Conservation (phyloP, 371 early-diverging fungal genomes). For the Mycotypha africana region DNA sequence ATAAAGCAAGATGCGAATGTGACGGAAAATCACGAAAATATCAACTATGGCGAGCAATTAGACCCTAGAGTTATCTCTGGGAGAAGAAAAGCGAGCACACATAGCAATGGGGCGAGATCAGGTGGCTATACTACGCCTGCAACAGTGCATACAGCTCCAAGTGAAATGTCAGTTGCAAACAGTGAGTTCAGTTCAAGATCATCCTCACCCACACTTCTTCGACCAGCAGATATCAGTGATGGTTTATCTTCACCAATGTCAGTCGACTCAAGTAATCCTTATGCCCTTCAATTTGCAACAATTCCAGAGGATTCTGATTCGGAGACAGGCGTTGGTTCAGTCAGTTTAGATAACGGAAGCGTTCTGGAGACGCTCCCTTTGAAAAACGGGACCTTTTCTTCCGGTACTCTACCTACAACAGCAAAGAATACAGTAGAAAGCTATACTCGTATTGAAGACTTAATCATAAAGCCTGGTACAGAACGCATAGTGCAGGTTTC, state of each 20-base stretch:
- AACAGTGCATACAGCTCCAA: conserved; percentile 27
- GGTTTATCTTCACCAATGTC: conserved; percentile 1
- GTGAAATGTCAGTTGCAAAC: conserved; percentile 46
- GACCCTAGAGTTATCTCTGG: neutral
- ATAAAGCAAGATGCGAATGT: conserved; percentile 21
- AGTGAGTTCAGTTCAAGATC: conserved; percentile 53
- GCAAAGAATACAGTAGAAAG: conserved; percentile 15
- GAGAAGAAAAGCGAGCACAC: conserved; percentile 10
- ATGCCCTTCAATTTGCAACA: neutral
- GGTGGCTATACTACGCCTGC: conserved; percentile 14
- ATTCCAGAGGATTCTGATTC: too few species aligned
- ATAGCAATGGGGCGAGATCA: conserved; percentile 3
- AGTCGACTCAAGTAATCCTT: neutral
- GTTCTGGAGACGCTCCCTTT: too few species aligned
- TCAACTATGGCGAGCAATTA: too few species aligned
- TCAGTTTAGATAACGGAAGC: conserved; percentile 5
- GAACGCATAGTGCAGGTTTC: conserved; percentile 81
- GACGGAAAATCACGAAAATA: conserved; percentile 2
- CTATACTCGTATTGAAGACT: conserved; percentile 78
- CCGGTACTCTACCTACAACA: neutral
- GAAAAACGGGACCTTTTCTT: too few species aligned
- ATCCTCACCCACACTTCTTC: conserved; percentile 37
- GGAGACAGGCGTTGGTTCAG: neutral
- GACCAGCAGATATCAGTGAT: conserved; percentile 5
- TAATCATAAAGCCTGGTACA: conserved; percentile 79